These are phyloP conservation scores for Tylopilus rubrobrunneus DNA, from an alignment of 768 basidiomycete species.

Conservation along the genomic window DNA sequence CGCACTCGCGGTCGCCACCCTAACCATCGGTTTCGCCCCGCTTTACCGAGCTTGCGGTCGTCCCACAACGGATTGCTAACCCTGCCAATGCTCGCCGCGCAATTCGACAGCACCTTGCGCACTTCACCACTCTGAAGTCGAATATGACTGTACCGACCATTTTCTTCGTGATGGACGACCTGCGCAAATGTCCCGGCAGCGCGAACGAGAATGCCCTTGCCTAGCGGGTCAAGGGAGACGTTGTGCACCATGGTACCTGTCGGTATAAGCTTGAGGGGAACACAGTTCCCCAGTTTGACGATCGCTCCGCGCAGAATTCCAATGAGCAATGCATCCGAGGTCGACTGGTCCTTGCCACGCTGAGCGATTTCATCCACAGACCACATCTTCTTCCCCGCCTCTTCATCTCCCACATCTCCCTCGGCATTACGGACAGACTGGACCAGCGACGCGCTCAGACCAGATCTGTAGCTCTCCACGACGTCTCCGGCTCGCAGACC, in stretches of 20 bases:
- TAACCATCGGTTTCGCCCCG: constrained; percentile 84
- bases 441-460: constrained; percentile 72
- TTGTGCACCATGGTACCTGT: constrained; percentile 89
- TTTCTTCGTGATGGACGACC: constrained; percentile 73
- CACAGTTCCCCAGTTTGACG: constrained; percentile 87
- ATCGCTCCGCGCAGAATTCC: constrained; percentile 82
- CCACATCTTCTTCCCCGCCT: constrained; percentile 8
- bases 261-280: constrained; percentile 88
- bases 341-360: constrained; percentile 28
- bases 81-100: constrained; percentile 84
- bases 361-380: constrained; percentile 23
- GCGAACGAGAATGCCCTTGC: constrained; percentile 79
- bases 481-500: constrained; percentile 84
- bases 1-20: constrained; percentile 82
- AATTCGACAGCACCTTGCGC: constrained; percentile 74
- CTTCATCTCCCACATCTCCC: background rate
- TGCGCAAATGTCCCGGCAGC: constrained; percentile 86
- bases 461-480: constrained; percentile 80
- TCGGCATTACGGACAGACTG: constrained; percentile 35
- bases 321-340: constrained; percentile 66
- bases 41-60: constrained; percentile 81
- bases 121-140: constrained; percentile 92
- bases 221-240: constrained; percentile 70
- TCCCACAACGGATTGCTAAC: constrained; percentile 93
- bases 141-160: constrained; percentile 73